Evolutionary conservation across 1,284 basidiomycete genomes (phyloP).

Genomic region (Schizophyllum commune): DNA sequence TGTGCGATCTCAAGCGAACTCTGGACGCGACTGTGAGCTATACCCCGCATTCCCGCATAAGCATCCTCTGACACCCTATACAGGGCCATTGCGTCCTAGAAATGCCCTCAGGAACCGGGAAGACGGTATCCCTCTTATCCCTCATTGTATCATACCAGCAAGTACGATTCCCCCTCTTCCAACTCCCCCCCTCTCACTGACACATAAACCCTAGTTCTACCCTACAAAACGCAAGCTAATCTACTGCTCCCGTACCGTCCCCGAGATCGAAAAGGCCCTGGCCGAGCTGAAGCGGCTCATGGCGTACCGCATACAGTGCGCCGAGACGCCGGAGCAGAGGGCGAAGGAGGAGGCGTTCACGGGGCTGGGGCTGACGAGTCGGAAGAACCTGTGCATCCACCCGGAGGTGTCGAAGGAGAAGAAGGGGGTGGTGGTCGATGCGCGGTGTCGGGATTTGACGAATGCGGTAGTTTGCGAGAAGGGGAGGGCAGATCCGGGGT

Average conservation of each 20-base stretch:
- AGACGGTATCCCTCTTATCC: constrained; percentile 94
- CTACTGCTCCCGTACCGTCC: constrained; percentile 99
- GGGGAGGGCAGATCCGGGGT: constrained; percentile 83
- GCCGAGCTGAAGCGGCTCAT: constrained; percentile 94
- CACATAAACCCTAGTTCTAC: constrained; percentile 59
- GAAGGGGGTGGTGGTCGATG: constrained; percentile 97
- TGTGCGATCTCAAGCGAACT: constrained; percentile 97
- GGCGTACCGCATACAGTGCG: constrained; percentile 73
- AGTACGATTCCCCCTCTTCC: constrained; percentile 30
- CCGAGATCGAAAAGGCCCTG: constrained; percentile 98
- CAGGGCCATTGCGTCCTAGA: constrained; percentile 98
- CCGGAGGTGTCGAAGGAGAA: constrained; percentile 94
- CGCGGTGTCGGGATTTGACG: constrained; percentile 93
- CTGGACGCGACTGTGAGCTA: constrained; percentile 78
- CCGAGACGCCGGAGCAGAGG: constrained; percentile 68
- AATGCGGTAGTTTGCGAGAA: constrained; percentile 82
- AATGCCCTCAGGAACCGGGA: constrained; percentile 99
- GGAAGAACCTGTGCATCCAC: constrained; percentile 96
- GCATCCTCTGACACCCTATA: constrained; percentile 2
- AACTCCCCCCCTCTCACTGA: constrained; percentile 2
- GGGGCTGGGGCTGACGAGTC: constrained; percentile 89
- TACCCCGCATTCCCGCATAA: not conserved
- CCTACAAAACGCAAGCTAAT: constrained; percentile 91
- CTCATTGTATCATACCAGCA: constrained; percentile 98
- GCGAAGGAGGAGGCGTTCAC: constrained; percentile 80